Evolutionary conservation across 2,329 filamentous ascomycete species (phyloP).

Genomic region (Lizonia empirigonia): DNA sequence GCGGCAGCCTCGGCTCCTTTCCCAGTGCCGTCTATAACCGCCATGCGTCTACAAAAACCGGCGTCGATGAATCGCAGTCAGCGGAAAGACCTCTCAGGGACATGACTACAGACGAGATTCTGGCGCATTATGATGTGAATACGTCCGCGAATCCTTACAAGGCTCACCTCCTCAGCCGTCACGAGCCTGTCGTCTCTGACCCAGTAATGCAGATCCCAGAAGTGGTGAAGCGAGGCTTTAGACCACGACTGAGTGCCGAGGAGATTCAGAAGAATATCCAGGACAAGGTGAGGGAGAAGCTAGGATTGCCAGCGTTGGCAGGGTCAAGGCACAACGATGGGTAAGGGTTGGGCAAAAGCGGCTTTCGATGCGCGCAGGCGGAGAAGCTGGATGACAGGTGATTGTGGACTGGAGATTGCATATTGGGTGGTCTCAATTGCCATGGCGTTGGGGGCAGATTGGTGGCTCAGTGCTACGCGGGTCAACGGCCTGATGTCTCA

Average conservation of each 20-base stretch:
- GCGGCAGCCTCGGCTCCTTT: neutral
- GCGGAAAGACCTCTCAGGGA: neutral
- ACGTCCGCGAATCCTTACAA: slow-evolving; percentile 10
- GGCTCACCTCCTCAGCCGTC: slow-evolving; percentile 19
- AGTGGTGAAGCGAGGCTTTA: slow-evolving; percentile 15
- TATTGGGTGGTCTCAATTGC: neutral
- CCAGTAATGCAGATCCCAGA: slow-evolving; percentile 15
- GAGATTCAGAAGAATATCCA: slow-evolving; percentile 14
- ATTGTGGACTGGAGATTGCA: neutral
- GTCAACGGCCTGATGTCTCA: slow-evolving; percentile 6
- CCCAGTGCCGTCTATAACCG: neutral
- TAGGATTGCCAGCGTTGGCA: neutral
- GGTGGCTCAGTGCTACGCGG: slow-evolving; percentile 8
- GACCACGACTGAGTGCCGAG: slow-evolving; percentile 8
- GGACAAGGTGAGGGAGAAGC: slow-evolving; percentile 5
- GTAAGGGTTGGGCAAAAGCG: neutral
- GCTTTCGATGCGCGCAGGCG: neutral
- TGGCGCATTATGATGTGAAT: slow-evolving; percentile 12
- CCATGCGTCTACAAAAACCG: too few species aligned
- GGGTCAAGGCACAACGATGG: neutral
- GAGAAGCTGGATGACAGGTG: neutral
- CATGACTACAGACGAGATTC: slow-evolving; percentile 9
- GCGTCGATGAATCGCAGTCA: neutral
- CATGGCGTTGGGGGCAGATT: neutral
- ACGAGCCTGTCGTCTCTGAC: slow-evolving; percentile 9